phyloP scores from a whole-genome alignment of 2,329 filamentous ascomycete species.

The Atkinsonella hypoxylon region DNA sequence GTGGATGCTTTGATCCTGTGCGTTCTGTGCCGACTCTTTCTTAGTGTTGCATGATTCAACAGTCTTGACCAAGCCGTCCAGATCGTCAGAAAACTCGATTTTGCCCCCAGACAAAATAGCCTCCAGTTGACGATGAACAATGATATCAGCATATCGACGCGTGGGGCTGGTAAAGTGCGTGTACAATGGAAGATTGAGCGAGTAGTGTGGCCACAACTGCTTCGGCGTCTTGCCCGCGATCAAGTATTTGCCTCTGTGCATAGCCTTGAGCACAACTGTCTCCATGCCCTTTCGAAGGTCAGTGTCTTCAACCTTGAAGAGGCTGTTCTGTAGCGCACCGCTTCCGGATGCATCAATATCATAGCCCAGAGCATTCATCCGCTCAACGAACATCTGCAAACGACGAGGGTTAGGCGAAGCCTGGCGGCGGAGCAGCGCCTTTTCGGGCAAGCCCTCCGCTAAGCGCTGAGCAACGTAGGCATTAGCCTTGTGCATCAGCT shows the following conservation, averaged over 20 bases:
- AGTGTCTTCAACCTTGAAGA: constrained; percentile 83
- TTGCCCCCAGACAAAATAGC: constrained; percentile 69
- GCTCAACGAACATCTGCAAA: constrained; percentile 79
- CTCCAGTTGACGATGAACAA: constrained; percentile 92
- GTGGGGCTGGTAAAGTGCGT: constrained; percentile 97
- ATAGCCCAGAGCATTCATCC: constrained; percentile 85
- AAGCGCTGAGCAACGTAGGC: constrained; percentile 79
- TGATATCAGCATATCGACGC: constrained; percentile 84
- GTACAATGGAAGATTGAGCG: constrained; percentile 84
- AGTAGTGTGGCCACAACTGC: constrained; percentile 77
- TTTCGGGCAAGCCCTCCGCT: constrained; percentile 67
- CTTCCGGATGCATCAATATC: constrained; percentile 84
- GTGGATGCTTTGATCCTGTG: constrained; percentile 97
- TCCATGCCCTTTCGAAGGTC: constrained; percentile 97
- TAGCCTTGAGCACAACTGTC: constrained; percentile 85
- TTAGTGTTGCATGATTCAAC: constrained; percentile 96
- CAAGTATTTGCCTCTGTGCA: constrained; percentile 93
- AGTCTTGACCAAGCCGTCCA: constrained; percentile 81
- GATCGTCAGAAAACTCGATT: constrained; percentile 77
- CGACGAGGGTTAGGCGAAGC: constrained; percentile 75
- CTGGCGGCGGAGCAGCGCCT: constrained; percentile 84
- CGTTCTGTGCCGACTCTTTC: constrained; percentile 95
- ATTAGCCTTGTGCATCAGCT: constrained; percentile 90
- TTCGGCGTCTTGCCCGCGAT: constrained; percentile 68
- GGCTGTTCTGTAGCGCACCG: constrained; percentile 80